Conservation (phyloP, 2,329 filamentous ascomycete genomes). For the Cordyceps tenuipes region DNA sequence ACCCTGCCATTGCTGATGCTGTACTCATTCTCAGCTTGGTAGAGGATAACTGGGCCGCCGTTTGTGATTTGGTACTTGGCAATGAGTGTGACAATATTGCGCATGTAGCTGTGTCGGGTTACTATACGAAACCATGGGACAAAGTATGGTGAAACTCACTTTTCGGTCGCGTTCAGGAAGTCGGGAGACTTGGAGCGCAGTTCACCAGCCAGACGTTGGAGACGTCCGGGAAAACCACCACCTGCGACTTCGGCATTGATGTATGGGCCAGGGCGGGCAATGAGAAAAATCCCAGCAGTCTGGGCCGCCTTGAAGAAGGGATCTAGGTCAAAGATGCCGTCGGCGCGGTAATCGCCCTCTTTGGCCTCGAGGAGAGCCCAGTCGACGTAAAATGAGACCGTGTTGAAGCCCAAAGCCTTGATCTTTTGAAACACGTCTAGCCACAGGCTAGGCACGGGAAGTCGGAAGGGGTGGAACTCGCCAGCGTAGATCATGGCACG, state of each 20-base stretch:
- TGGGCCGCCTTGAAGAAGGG: constrained; percentile 62
- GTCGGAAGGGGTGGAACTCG: constrained; percentile 54
- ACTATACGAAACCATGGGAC: background rate
- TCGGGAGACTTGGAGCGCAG: constrained; percentile 48
- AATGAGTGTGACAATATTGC: constrained; percentile 50
- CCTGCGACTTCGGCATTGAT: constrained; percentile 63
- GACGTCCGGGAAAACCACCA: constrained; percentile 66
- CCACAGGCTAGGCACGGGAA: constrained; percentile 33
- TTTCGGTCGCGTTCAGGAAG: constrained; percentile 53
- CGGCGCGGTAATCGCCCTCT: constrained; percentile 53
- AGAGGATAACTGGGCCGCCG: constrained; percentile 61
- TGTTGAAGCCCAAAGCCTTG: constrained; percentile 63
- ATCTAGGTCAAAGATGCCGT: constrained; percentile 59
- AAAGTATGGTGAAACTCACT: constrained; percentile 28
- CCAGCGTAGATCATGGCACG: constrained; percentile 58
- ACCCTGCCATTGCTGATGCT: constrained; percentile 23
- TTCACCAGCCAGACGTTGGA: constrained; percentile 51
- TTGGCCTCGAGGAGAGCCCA: constrained; percentile 66
- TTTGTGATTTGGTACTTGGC: constrained; percentile 65
- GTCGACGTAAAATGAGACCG: constrained; percentile 63
- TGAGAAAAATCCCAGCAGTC: constrained; percentile 59
- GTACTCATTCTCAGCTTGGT: constrained; percentile 67
- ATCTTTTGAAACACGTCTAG: constrained; percentile 68
- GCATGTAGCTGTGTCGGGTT: constrained; percentile 38
- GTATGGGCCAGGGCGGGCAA: constrained; percentile 58